phyloP scores from a whole-genome alignment of 208 protist genomes.

The Trypanosoma avium region DNA sequence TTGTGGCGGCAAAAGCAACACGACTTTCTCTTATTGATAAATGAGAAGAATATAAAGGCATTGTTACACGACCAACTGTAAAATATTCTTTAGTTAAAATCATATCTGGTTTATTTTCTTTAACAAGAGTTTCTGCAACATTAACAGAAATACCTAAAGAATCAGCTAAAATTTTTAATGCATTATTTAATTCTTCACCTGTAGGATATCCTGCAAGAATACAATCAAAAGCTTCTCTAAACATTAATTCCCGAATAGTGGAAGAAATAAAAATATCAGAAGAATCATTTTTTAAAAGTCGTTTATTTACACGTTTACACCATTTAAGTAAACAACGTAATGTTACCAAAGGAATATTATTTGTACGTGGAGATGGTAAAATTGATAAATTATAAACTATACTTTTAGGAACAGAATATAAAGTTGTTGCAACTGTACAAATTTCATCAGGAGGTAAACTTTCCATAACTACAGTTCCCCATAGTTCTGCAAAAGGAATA shows the following conservation, averaged over 20 bases:
- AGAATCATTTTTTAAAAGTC: slow-evolving; percentile 27
- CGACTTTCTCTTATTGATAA: slow-evolving; percentile 47
- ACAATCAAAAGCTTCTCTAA: slow-evolving; percentile 94
- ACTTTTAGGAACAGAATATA: slow-evolving; percentile 47
- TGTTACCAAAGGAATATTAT: slow-evolving; percentile 42
- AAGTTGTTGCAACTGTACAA: slow-evolving; percentile 49
- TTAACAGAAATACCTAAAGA: slow-evolving; percentile 61
- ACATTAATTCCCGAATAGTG: slow-evolving; percentile 84
- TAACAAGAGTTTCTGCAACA: slow-evolving; percentile 63
- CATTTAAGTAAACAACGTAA: slow-evolving; percentile 94
- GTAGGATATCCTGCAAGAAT: slow-evolving; percentile 71
- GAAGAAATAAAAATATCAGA: slow-evolving; percentile 67
- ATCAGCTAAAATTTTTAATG: slow-evolving; percentile 44
- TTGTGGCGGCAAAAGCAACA: slow-evolving; percentile 95
- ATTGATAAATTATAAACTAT: slow-evolving; percentile 47
- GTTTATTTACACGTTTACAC: slow-evolving; percentile 78
- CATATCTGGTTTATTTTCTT: slow-evolving; percentile 68
- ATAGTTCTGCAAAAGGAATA: slow-evolving; percentile 80
- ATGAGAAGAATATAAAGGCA: slow-evolving; percentile 42
- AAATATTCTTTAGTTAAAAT: slow-evolving; percentile 41
- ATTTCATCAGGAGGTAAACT: slow-evolving; percentile 62
- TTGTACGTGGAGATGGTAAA: slow-evolving; percentile 26
- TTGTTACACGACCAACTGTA: slow-evolving; percentile 59
- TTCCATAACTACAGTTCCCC: slow-evolving; percentile 75
- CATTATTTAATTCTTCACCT: slow-evolving; percentile 39